Conservation (phyloP, 2,329 filamentous ascomycete genomes). For the Diaporthe sp. region DNA sequence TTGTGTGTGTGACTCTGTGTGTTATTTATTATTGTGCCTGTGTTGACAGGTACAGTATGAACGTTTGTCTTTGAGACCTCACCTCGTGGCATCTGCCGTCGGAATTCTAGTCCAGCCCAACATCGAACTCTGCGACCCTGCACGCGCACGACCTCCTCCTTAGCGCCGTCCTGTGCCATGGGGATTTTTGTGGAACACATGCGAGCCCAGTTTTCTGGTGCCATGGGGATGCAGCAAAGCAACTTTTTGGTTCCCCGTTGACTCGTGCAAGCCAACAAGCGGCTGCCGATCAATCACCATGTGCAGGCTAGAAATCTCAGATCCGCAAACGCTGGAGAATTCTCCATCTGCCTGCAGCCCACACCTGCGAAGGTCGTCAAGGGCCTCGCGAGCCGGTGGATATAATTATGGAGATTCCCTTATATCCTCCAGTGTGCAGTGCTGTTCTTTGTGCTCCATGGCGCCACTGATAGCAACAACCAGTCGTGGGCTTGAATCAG, state of each 20-base stretch:
- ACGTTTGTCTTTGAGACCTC: neutral
- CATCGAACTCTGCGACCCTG: neutral
- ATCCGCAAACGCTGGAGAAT: neutral
- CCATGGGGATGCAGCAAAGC: slow-evolving; percentile 16
- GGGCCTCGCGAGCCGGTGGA: slow-evolving; percentile 14
- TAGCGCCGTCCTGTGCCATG: slow-evolving; percentile 33
- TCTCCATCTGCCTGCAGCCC: slow-evolving; percentile 8
- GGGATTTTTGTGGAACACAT: slow-evolving; percentile 30
- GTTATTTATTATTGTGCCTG: neutral
- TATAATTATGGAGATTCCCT: neutral
- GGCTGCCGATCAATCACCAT: slow-evolving; percentile 2
- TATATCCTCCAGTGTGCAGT: neutral
- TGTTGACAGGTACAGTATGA: neutral
- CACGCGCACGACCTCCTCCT: neutral
- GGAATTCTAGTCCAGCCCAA: slow-evolving; percentile 4
- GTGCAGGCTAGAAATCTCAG: slow-evolving; percentile 10
- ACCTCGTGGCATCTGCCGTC: slow-evolving; percentile 17
- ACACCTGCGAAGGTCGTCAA: neutral
- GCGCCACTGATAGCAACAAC: neutral
- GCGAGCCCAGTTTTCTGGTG: slow-evolving; percentile 12
- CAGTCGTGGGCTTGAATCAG: neutral
- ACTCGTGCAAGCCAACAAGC: slow-evolving; percentile 11
- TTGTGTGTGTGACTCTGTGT: neutral
- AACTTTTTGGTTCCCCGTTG: slow-evolving; percentile 11
- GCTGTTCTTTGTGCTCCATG: neutral